Percentiles rank a stretch among this genome's conserved stretches.
Evolutionary conservation across 2,329 filamentous ascomycete genomes (phyloP).

Genomic region (Pseudogymnoascus verrucosus): DNA sequence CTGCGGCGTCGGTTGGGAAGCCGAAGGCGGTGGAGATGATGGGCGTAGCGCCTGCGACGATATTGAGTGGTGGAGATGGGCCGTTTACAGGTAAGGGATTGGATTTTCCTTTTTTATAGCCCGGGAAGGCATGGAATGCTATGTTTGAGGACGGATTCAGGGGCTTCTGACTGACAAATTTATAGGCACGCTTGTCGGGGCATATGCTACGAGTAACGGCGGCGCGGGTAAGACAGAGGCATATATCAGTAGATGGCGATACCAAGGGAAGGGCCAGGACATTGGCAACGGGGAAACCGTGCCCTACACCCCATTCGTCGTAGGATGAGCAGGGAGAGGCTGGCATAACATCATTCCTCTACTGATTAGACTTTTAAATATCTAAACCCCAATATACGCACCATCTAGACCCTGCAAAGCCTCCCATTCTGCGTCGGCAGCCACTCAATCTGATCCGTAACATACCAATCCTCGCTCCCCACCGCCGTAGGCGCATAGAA

Average conservation of each 20-base stretch:
- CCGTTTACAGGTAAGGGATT: background rate
- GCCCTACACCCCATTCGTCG: background rate
- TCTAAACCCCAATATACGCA: background rate
- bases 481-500: slow-evolving; percentile 27
- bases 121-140: no score
- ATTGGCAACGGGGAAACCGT: slow-evolving; percentile 6
- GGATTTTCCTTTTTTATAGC: background rate
- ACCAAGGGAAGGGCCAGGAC: slow-evolving; percentile 10
- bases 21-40: slow-evolving; percentile 36
- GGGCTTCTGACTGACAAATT: slow-evolving; percentile 14
- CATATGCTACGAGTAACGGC: slow-evolving; percentile 46
- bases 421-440: slow-evolving; percentile 17
- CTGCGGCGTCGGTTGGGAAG: slow-evolving; percentile 14
- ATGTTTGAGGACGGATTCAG: background rate
- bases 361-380: background rate
- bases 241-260: slow-evolving; percentile 31
- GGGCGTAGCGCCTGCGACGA: slow-evolving; percentile 38
- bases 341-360: background rate
- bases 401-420: slow-evolving; percentile 15
- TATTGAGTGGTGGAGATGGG: slow-evolving; percentile 20
- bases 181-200: slow-evolving; percentile 40
- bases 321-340: no score
- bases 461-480: slow-evolving; percentile 26
- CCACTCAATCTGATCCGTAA: slow-evolving; percentile 13
- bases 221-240: slow-evolving; percentile 35